Evolutionary conservation across 768 basidiomycete species (phyloP), one percentile per base, ranked within the genome.

Genomic region (Rhodotorula kratochvilovae): DNA sequence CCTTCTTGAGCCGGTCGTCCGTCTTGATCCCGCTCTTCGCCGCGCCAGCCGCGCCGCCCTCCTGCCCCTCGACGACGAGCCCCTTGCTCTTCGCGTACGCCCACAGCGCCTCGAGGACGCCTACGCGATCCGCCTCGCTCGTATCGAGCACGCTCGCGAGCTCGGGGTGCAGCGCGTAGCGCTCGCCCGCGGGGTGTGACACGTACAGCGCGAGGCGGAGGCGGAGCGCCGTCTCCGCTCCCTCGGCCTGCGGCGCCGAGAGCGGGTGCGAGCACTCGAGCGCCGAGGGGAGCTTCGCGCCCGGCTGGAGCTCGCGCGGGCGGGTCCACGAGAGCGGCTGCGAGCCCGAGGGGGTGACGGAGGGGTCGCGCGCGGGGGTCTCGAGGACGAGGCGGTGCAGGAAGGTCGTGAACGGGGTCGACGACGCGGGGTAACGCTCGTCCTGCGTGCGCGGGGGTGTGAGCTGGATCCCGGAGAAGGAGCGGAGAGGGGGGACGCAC

Each of bases 51-150:
- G 61, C 86, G 85, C 66, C 90, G 35, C 21, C 35, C 48, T 12
- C 39, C 19, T 27, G 25, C 5, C 23, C 31, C 27, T 59, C 59
- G 10, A 61, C 58, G 17, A 63, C 90, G 27, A 94, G 81, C 35
- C 87, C 86, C 74, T 92, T 84, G 23, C 88, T 82, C 79, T 93
- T 95, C 81, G 96, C 89, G 76, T 94, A 92, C 77, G 89, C 90
- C 94, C 94, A 98, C 19, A 96, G 79, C 0, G 90, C 86, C 66
- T 91, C 88, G 27, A 95, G 85, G 27, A 91, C 86, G 12, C 89
- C 90, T 33, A 88, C 82, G 39, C 91, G 85, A 46, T 90, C 91
- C 39, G 91, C 92, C 78, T 96, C 90, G 75, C 89, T 89, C 79
- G 93, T 84, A 29, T 87, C 88, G 50, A 97, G 83, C 21, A 92